Base-by-base conservation (phyloP, 2,329 filamentous ascomycete genomes). In the Calonectria leucothoes region DNA sequence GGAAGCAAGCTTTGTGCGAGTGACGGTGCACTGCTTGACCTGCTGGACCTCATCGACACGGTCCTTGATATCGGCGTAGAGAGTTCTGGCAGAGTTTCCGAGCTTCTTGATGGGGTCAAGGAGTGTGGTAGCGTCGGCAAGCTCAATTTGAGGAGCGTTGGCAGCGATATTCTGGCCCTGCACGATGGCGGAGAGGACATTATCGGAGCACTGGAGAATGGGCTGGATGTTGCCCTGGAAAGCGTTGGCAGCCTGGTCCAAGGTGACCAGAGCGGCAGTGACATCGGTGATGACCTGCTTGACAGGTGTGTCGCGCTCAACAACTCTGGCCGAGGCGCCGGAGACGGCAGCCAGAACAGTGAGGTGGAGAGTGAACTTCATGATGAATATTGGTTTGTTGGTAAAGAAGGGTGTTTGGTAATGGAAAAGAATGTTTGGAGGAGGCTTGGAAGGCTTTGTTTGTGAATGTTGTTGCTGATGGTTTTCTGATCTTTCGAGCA, bases 81-180 rank as follows among this genome's bases (percentile, higher is more conserved):
- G 55, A 27, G 31, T 59, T 31, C n/a, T 37, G 55, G 55, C 55
- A 33, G 33, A 37, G 31, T 35, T 59, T 31, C 55, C 55, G 6
- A 59, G 55, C n/a, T 39, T 25, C 55, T 59, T 59, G 55, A 59
- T 59, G 33, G 55, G 55, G n/a, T 59, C 55, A 11, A 59, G 55
- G 35, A 59, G 55, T 14, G 55, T 59, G 2, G 55, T 25, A 14
- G 55, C 55, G 23, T 59, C 55, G 31, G 55, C 55, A 27, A 59
- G 10, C 15, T 59, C 55, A 14, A 59, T 59, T 10, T 23, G n/a
- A n/a, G 55, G 29, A 10, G n/a, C 55, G 33, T 59, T 59, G 33
- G 33, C 23, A 10, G n/a, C 25, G 11, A n/a, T 39, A 1, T 7
- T 7, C 31, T 59, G 55, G 12, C 55, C 55, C 4, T 37, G 25